A percentile compares a stretch with the other conserved stretches of the same genome.
Evolutionary conservation across 2,329 filamentous ascomycete species (phyloP).

Genomic region (Fusarium sp.): DNA sequence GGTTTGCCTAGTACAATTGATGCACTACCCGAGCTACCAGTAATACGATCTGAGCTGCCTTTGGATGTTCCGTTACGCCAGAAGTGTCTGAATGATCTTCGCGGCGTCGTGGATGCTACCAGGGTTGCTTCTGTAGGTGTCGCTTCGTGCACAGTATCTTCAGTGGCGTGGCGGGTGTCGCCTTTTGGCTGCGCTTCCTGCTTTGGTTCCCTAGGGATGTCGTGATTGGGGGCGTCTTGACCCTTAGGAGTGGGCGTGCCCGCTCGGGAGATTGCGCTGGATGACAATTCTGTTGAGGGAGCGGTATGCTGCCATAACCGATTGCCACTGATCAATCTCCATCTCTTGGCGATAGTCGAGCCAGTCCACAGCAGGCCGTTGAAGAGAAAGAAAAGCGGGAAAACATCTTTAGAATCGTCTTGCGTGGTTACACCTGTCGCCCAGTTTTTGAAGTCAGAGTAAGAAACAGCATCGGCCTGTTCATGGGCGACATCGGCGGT

Average conservation of each 20-base stretch:
- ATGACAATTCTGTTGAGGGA: constrained; percentile 6
- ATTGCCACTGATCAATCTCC: constrained; percentile 59
- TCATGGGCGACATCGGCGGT: neutral
- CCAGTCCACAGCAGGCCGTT: constrained; percentile 55
- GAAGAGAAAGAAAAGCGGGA: constrained; percentile 57
- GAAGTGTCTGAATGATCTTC: neutral
- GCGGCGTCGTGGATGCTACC: neutral
- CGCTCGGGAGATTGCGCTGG: neutral
- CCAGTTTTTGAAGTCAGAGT: constrained; percentile 58
- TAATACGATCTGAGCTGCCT: constrained; percentile 49
- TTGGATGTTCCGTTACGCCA: constrained; percentile 27
- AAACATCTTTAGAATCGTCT: constrained; percentile 61
- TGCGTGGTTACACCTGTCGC: constrained; percentile 57
- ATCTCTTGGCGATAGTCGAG: constrained; percentile 56
- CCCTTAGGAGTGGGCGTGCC: neutral
- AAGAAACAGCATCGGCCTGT: constrained; percentile 25
- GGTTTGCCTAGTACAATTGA: constrained; percentile 50
- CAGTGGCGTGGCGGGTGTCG: fast-evolving
- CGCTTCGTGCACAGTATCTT: neutral
- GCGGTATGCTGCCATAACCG: constrained; percentile 49
- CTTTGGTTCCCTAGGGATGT: neutral
- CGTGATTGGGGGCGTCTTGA: neutral
- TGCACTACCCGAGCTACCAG: constrained; percentile 47
- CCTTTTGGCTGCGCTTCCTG: neutral
- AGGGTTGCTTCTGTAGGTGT: constrained; percentile 1